Conservation (phyloP, 345 rosid species). For the Gossypium rotundifolium region DNA sequence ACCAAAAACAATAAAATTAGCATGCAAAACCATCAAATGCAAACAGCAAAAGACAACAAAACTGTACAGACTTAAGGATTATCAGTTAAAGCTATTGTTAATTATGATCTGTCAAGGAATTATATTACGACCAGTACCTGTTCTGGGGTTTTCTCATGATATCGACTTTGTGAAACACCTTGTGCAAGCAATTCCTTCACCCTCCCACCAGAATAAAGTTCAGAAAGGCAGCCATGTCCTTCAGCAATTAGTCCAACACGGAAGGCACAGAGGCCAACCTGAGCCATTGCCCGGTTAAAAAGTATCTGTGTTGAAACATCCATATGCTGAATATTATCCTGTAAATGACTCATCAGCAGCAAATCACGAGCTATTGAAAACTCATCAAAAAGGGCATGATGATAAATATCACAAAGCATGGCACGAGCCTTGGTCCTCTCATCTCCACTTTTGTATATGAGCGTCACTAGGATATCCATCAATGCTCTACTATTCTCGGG, state of each 20-base stretch:
- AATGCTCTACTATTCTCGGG: conserved; percentile 78
- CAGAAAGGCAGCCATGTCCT: conserved; percentile 83
- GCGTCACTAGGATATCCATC: conserved; percentile 84
- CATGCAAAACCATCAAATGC: neutral
- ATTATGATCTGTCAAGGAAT: neutral
- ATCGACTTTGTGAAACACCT: conserved; percentile 89
- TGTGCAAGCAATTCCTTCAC: conserved; percentile 95
- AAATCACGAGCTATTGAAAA: conserved; percentile 74
- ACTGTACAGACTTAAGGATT: neutral
- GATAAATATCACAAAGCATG: conserved; percentile 93
- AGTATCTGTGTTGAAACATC: conserved; percentile 93
- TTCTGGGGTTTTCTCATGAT: conserved; percentile 94
- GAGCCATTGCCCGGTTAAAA: conserved; percentile 94
- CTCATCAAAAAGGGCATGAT: conserved; percentile 78
- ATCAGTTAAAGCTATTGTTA: neutral
- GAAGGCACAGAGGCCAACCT: conserved; percentile 92
- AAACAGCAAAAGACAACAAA: neutral
- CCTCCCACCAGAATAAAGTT: conserved; percentile 86
- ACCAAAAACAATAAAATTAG: neutral
- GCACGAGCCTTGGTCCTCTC: conserved; percentile 98
- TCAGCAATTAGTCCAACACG: conserved; percentile 71
- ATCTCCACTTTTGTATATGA: conserved; percentile 86
- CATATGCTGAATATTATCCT: conserved; percentile 81
- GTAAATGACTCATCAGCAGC: conserved; percentile 89
- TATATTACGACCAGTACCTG: conserved; percentile 39